Conservation (phyloP, 2,329 filamentous ascomycete genomes). For the Beauveria asiatica region DNA sequence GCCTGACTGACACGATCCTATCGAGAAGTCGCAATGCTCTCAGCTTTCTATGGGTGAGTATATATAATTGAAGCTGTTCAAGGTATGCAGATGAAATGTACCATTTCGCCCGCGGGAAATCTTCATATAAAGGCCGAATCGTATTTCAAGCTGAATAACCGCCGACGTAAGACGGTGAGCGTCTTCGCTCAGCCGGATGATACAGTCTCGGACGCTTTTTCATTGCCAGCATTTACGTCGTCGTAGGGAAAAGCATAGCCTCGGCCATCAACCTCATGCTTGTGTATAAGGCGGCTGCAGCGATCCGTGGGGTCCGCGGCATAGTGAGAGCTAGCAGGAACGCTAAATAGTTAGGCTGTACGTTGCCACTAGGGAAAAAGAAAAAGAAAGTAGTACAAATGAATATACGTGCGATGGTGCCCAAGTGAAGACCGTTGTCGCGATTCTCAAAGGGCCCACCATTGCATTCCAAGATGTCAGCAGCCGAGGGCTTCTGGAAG, state of each 20-base stretch:
- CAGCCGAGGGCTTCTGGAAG: constrained; percentile 34
- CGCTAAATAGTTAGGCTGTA: constrained; percentile 37
- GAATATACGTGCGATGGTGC: constrained; percentile 40
- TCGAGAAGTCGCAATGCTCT: no score
- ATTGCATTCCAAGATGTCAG: constrained; percentile 44
- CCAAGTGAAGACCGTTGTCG: constrained; percentile 29
- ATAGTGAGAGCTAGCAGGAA: constrained; percentile 35
- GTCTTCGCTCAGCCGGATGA: constrained; percentile 17
- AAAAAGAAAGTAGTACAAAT: constrained; percentile 37
- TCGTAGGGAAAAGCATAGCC: constrained; percentile 64
- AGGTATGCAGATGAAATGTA: background rate
- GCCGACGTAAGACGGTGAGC: constrained; percentile 25
- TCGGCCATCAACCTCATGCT: constrained; percentile 47
- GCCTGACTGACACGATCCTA: no score
- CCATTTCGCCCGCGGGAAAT: no score
- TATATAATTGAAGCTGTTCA: background rate
- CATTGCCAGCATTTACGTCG: constrained; percentile 52
- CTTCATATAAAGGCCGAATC: no score
- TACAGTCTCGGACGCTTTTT: constrained; percentile 38
- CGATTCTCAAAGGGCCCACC: constrained; percentile 35
- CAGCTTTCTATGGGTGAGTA: no score
- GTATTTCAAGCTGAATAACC: background rate
- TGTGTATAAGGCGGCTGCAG: constrained; percentile 53
- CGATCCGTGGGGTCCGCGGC: constrained; percentile 37
- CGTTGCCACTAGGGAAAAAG: constrained; percentile 35